Evolutionary conservation across 1,139 yeast genomes (phyloP).

Genomic region (Zygoascus hellenicus): DNA sequence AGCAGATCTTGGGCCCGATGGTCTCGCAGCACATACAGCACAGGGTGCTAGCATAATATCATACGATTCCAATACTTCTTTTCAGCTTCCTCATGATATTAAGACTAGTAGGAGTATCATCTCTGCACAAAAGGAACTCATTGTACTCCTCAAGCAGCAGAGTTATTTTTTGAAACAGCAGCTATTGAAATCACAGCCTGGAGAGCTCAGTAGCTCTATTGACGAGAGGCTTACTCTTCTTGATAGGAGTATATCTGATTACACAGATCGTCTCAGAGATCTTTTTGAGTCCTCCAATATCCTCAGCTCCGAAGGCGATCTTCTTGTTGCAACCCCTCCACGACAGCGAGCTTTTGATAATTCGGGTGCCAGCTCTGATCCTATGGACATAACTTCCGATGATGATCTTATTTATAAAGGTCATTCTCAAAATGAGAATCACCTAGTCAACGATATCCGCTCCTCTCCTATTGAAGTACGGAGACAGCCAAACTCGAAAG

Average conservation of each 20-base stretch:
- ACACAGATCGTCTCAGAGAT: background rate
- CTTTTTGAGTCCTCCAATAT: background rate
- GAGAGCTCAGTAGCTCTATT: background rate
- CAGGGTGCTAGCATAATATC: no score
- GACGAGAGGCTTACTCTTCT: background rate
- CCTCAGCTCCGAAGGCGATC: background rate
- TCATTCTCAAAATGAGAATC: no score
- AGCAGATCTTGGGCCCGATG: no score
- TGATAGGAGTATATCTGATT: background rate
- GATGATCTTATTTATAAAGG: no score
- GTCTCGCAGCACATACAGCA: no score
- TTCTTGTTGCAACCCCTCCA: background rate
- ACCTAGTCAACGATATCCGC: no score
- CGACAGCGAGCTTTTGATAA: background rate
- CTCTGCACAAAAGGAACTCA: slow-evolving; percentile 4
- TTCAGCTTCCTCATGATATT: background rate
- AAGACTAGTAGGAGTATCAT: background rate
- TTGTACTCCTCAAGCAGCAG: slow-evolving; percentile 5
- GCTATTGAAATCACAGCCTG: background rate
- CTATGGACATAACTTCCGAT: no score
- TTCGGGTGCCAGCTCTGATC: no score
- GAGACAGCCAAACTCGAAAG: no score
- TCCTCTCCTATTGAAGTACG: no score
- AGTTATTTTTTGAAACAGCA: slow-evolving; percentile 2
- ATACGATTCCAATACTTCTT: background rate